Conservation (phyloP, 2,329 filamentous ascomycete species). For the Bisporella sp. region DNA sequence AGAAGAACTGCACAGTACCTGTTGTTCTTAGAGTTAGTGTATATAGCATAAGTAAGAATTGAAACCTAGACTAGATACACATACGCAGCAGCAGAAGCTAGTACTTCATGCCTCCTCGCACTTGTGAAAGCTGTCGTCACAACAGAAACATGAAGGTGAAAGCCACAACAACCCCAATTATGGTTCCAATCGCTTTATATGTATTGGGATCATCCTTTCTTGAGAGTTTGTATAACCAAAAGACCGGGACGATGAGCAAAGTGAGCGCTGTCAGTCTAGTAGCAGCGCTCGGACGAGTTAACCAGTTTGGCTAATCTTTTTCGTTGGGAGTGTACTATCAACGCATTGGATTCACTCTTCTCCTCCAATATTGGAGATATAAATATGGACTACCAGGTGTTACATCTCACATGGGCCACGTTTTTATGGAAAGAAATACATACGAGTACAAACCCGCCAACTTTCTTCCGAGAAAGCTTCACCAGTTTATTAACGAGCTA, state of each 20-base stretch:
- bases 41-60: background rate
- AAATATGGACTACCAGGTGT: too few species aligned
- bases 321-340: too few species aligned
- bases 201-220: background rate
- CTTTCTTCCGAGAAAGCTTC: too few species aligned
- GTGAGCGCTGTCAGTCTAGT: too few species aligned
- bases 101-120: background rate
- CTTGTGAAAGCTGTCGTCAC: background rate
- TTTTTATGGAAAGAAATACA: too few species aligned
- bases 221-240: background rate
- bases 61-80: background rate
- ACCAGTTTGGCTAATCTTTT: too few species aligned
- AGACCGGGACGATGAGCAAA: background rate
- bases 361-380: too few species aligned
- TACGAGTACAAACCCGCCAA: too few species aligned
- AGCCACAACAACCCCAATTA: background rate
- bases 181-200: background rate
- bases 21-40: background rate
- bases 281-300: too few species aligned
- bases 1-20: conserved; percentile 18
- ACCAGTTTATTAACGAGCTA: too few species aligned
- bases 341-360: too few species aligned
- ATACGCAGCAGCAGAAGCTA: background rate
- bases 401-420: too few species aligned
- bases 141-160: background rate